Evolutionary conservation across 768 basidiomycete species (phyloP), one percentile per base, ranked within the genome.

Genomic region (Tephrocybe sp.): DNA sequence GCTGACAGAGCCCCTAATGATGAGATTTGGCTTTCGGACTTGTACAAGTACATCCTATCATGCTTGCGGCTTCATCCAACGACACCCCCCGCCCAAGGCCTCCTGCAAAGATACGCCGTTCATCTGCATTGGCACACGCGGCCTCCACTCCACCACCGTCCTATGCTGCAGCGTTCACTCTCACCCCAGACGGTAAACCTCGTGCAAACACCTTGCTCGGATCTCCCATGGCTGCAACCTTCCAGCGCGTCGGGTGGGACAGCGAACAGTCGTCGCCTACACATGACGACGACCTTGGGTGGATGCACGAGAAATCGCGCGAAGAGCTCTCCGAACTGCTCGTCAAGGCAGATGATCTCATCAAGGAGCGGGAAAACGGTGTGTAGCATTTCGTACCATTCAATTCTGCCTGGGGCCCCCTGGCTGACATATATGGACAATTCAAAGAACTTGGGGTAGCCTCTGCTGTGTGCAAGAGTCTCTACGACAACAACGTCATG

Each of bases 321-420:
- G 88, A 86, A 58, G 87, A 90, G 57, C 74, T 93, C 38, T 74
- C 82, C 3, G 76, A 77, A 36, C 71, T 92, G 36, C 75, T 93
- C 29, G 67, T 81, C 38, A 83, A 84, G 62, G 91, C 89, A 0
- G 85, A 86, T 54, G 80, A 72, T 51, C 71, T 91, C 41, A 91
- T 93, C 55, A 85, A 82, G 62, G 81, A 83, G 50, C 75, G 90
- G 31, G 89, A 88, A 68, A 78, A 77, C 55, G 89, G 91, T 88
- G 62, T 42, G 82, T 67, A 38, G 29, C 11, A n/a, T 23, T 52
- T 16, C 27, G 45, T 39, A n/a, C 27, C 9, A 50, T 37, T 41
- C 30, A 12, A 15, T n/a, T n/a, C n/a, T 31, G 15, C 18, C 30
- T 24, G 22, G 27, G 31, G 38, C 22, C 23, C n/a, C n/a, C 5